phyloP scores from a whole-genome alignment of 179 eudicot genomes.

The Drosera spatulata region DNA sequence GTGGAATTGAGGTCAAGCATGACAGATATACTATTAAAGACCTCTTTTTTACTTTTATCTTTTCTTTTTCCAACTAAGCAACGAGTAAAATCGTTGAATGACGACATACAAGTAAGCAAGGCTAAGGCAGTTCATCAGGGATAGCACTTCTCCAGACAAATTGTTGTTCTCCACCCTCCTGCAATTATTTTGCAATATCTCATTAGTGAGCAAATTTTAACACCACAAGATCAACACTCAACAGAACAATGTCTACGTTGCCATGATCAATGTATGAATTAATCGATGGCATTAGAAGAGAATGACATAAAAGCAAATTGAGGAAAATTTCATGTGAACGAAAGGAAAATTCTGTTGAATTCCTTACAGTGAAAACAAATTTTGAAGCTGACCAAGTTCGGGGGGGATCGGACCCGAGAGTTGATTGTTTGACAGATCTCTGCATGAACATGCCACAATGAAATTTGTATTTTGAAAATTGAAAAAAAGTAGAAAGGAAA shows the following conservation, averaged over 20 bases:
- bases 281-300: no score
- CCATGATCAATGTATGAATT: no score
- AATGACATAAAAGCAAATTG: not conserved
- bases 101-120: conserved; percentile 57
- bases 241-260: no score
- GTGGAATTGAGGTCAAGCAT: no score
- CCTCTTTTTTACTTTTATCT: no score
- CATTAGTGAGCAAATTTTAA: no score
- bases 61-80: no score
- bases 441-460: conserved; percentile 9
- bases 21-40: no score
- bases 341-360: no score
- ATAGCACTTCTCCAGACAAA: conserved; percentile 64
- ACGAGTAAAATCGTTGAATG: not conserved
- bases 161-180: conserved; percentile 80
- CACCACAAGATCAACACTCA: no score
- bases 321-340: not conserved
- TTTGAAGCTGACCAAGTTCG: no score
- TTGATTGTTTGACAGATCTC: conserved; percentile 80
- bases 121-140: conserved; percentile 69
- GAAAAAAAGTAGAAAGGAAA: no score
- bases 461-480: not conserved
- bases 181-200: conserved; percentile 11
- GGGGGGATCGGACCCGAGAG: conserved; percentile 34
- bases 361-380: conserved; percentile 70